A percentile compares a stretch with the other conserved stretches of the same genome.
Conservation (phyloP, 208 protist species). For the Acanthamoeba triangularis region DNA sequence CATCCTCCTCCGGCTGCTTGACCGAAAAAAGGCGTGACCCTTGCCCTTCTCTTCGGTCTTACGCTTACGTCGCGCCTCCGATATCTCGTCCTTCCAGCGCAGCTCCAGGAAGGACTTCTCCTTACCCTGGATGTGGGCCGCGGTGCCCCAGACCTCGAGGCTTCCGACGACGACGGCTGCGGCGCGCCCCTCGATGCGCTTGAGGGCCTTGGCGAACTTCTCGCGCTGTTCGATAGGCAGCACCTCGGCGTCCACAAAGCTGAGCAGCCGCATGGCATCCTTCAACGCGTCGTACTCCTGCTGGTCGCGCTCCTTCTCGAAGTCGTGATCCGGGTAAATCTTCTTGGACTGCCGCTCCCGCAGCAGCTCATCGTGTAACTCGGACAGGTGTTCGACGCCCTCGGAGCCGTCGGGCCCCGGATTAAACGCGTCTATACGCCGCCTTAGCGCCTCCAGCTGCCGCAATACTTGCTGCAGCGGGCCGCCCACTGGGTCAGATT, state of each 20-base stretch:
- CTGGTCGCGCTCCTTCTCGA: background rate
- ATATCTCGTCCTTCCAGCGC: background rate
- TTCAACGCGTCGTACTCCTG: background rate
- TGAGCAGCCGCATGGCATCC: background rate
- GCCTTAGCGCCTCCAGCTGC: background rate
- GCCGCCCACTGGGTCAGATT: no score
- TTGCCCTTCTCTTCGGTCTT: background rate
- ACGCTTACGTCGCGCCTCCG: background rate
- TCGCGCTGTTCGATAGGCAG: background rate
- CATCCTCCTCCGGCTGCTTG: background rate
- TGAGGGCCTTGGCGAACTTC: background rate
- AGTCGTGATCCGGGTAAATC: background rate
- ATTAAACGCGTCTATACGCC: background rate
- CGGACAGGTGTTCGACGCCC: background rate
- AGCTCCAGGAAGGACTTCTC: background rate
- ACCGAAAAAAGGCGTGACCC: background rate
- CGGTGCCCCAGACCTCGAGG: background rate
- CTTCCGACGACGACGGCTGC: background rate
- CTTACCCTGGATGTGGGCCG: background rate
- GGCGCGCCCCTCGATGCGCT: background rate
- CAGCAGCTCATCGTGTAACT: background rate
- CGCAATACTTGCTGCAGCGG: background rate
- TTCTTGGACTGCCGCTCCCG: background rate
- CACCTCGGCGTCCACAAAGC: background rate
- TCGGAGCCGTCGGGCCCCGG: fast-evolving